These are phyloP conservation scores for Drosera spatulata DNA, from an alignment of 179 eudicot species.

Conservation along the genomic window DNA sequence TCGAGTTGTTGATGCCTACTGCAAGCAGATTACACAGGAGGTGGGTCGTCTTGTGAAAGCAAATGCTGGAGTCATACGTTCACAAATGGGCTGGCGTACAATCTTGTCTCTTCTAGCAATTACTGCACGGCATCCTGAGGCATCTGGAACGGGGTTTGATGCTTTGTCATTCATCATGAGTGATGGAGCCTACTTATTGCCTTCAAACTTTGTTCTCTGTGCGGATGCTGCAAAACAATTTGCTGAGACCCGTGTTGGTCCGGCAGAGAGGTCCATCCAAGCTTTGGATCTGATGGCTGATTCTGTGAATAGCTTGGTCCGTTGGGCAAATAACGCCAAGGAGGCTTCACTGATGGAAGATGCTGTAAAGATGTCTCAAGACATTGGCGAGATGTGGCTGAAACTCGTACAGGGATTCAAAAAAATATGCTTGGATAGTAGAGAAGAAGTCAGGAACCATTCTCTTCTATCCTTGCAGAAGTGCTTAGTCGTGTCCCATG, in stretches of 20 bases:
- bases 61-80: slow-evolving; percentile 24
- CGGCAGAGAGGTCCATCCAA: slow-evolving; percentile 21
- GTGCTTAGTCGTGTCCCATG: slow-evolving; percentile 22
- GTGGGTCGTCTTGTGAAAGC: slow-evolving; percentile 28
- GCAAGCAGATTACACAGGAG: slow-evolving; percentile 36
- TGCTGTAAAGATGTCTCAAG: slow-evolving; percentile 15
- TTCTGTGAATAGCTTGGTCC: slow-evolving; percentile 19
- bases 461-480: slow-evolving; percentile 22
- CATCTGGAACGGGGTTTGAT: slow-evolving; percentile 32
- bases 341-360: slow-evolving; percentile 16
- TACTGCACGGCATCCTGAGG: slow-evolving; percentile 36
- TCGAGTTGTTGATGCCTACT: slow-evolving; percentile 32
- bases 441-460: slow-evolving; percentile 34
- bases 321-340: slow-evolving; percentile 25
- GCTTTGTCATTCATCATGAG: slow-evolving; percentile 27
- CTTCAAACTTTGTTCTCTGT: slow-evolving; percentile 24
- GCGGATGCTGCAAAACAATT: slow-evolving; percentile 31
- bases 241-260: slow-evolving; percentile 35
- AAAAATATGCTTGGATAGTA: slow-evolving; percentile 29
- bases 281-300: slow-evolving; percentile 29
- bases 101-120: slow-evolving; percentile 25
- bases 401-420: slow-evolving; percentile 26
- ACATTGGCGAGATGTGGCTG: slow-evolving; percentile 37
- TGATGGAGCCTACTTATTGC: slow-evolving; percentile 22
- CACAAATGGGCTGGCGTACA: slow-evolving; percentile 33